These are phyloP conservation scores for Blumeria graminis DNA, from an alignment of 2,329 filamentous ascomycete genomes.

Conservation along the genomic window DNA sequence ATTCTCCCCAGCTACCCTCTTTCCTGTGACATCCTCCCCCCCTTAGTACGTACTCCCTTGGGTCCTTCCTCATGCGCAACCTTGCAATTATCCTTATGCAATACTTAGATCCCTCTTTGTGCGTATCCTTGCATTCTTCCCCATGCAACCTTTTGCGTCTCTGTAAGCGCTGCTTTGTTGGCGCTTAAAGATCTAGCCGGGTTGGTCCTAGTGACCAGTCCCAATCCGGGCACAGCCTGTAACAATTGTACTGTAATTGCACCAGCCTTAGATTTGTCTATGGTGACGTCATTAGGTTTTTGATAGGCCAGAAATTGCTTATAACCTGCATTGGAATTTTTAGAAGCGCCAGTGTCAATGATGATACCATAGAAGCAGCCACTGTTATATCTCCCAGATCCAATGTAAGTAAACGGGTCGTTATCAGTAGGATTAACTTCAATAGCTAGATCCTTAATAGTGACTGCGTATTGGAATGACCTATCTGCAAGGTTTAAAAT, in stretches of 20 bases:
- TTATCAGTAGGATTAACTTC: neutral
- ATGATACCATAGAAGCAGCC: slow-evolving; percentile 1
- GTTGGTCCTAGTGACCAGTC: too few relatives aligned
- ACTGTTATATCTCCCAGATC: neutral
- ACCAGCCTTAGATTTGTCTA: neutral
- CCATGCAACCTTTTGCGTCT: too few relatives aligned
- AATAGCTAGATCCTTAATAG: neutral
- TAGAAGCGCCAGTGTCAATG: slow-evolving; percentile 1
- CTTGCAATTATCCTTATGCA: too few relatives aligned
- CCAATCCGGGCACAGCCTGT: too few relatives aligned
- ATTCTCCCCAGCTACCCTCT: too few relatives aligned
- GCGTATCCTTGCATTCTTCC: too few relatives aligned
- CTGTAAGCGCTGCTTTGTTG: too few relatives aligned
- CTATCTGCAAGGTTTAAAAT: neutral
- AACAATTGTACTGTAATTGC: neutral
- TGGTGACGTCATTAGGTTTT: neutral
- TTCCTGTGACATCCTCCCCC: too few relatives aligned
- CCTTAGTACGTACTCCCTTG: too few relatives aligned
- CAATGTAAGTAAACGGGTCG: neutral
- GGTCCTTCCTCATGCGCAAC: too few relatives aligned
- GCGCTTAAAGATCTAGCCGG: too few relatives aligned
- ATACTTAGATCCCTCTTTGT: too few relatives aligned
- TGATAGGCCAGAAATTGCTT: neutral
- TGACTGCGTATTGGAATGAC: neutral
- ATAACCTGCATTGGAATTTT: slow-evolving; percentile 1